Conservation (phyloP, 305 asterid species). For the Salvia sclarea region DNA sequence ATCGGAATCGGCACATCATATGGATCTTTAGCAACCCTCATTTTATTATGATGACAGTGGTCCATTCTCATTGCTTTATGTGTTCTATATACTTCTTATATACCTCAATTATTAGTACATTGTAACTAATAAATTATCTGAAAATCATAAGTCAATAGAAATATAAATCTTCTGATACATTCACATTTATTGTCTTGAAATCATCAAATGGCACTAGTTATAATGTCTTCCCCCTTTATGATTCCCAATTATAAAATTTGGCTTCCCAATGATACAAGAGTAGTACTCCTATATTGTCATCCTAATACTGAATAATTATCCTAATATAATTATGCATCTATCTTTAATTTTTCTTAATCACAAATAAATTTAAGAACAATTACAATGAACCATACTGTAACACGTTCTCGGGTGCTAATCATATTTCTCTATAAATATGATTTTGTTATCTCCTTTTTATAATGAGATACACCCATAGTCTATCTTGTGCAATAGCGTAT, state of each 20-base stretch:
- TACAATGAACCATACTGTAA: too few relatives aligned
- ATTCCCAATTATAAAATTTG: slow-evolving; percentile 33
- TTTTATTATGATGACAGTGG: slow-evolving; percentile 23
- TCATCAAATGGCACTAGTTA: slow-evolving; percentile 27
- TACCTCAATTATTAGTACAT: slow-evolving; percentile 14
- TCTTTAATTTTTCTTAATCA: not conserved
- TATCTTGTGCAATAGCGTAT: too few relatives aligned
- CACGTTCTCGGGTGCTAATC: too few relatives aligned
- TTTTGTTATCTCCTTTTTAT: too few relatives aligned
- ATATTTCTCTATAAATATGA: too few relatives aligned
- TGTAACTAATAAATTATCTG: slow-evolving; percentile 13
- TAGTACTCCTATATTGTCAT: not conserved
- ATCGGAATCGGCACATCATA: slow-evolving; percentile 31
- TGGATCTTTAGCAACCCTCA: slow-evolving; percentile 28
- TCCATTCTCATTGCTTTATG: slow-evolving; percentile 21
- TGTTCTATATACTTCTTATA: slow-evolving; percentile 18
- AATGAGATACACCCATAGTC: too few relatives aligned
- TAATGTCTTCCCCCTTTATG: slow-evolving; percentile 24
- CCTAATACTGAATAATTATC: not conserved
- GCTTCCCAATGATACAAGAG: slow-evolving; percentile 35
- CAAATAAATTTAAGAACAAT: too few relatives aligned
- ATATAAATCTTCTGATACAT: slow-evolving; percentile 20
- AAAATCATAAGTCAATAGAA: slow-evolving; percentile 11
- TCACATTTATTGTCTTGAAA: slow-evolving; percentile 37
- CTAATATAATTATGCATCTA: not conserved